Evolutionary conservation across 768 basidiomycete genomes (phyloP).

Genomic region (Agrocybe praecox): DNA sequence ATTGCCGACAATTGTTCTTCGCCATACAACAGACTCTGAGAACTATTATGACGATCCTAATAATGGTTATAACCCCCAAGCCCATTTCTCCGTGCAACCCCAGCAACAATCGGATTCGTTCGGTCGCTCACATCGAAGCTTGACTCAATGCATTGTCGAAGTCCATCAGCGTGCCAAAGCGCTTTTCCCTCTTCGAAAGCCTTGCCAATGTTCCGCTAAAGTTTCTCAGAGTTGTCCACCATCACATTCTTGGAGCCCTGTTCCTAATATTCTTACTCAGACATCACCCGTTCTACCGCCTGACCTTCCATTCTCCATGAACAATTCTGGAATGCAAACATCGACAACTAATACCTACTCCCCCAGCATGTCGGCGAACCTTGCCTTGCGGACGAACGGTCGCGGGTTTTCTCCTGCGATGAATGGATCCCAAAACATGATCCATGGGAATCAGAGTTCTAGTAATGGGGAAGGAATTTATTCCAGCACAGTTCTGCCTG

Average conservation of each 20-base stretch:
- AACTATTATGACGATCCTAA: slow-evolving; percentile 20
- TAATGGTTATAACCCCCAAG: slow-evolving; percentile 13
- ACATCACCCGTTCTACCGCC: slow-evolving; percentile 40
- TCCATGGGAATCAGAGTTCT: slow-evolving; percentile 4
- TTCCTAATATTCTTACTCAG: slow-evolving; percentile 30
- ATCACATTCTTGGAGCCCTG: slow-evolving; percentile 48
- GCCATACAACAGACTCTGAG: slow-evolving; percentile 35
- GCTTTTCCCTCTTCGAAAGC: slow-evolving; percentile 45
- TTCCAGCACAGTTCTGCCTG: slow-evolving; percentile 29
- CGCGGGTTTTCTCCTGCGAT: slow-evolving; percentile 12
- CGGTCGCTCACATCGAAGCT: slow-evolving; percentile 38
- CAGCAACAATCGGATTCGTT: slow-evolving; percentile 39
- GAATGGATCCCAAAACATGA: slow-evolving; percentile 8
- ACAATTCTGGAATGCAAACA: slow-evolving; percentile 13
- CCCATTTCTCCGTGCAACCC: slow-evolving; percentile 16
- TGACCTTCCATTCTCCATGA: slow-evolving; percentile 9
- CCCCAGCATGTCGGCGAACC: neutral
- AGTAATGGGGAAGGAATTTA: slow-evolving; percentile 30
- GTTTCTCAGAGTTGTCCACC: slow-evolving; percentile 35
- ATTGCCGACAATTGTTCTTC: slow-evolving; percentile 42
- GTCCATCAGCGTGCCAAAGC: slow-evolving; percentile 45
- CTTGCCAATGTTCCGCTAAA: slow-evolving; percentile 40
- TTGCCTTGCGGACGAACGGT: neutral
- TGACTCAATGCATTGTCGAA: slow-evolving; percentile 50
- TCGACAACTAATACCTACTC: slow-evolving; percentile 4